Evolutionary conservation across 2,329 filamentous ascomycete species (phyloP), one percentile per base, ranked within the genome.

Genomic region (Cladosporium phlei): DNA sequence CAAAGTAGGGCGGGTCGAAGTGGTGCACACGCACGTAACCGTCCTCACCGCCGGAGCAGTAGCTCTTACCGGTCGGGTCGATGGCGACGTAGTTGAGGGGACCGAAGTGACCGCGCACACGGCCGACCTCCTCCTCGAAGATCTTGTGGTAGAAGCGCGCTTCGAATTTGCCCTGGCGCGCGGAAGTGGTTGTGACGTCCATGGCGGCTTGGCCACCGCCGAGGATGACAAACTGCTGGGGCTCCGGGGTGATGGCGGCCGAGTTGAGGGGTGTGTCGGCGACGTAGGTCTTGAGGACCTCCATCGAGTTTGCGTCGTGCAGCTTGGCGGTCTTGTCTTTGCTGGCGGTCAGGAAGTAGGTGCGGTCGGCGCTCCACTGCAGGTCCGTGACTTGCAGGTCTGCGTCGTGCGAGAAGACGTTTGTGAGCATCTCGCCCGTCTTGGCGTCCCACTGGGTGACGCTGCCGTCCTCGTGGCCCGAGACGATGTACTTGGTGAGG

Each of bases 111-210:
- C 93, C 93, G 66, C 89, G 82, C 55, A 98, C 93, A 76, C 93
- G 85, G 59, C 93, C 93, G 63, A 97, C 91, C 76, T 98, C 93
- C 71, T 98, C 91, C 72, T 95, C 89, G 68, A 98, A 97, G 68
- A 98, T 85, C 80, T 95, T 97, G 83, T 98, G 93, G 79, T 96
- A 98, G 79, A 98, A 98, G 57, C 93, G 84, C 34, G 93, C 93
- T 73, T 98, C 93, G 76, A 98, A 98, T 75, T 97, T 97, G 73
- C 93, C 93, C 77, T 98, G 93, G 57, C 93, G 82, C 39, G 89
- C 84, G 25, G 85, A 85, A 42, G 93, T 97, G 46, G 88, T 94
- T 49, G 93, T 98, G 71, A 98, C 93, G 66, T 97, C 91, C 88
- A 96, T 96, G 66, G 93, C 93, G 55, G 90, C 93, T 74, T 98